Base-by-base conservation (phyloP, 352 stramenopile genomes). In the Phytophthora kernoviae region DNA sequence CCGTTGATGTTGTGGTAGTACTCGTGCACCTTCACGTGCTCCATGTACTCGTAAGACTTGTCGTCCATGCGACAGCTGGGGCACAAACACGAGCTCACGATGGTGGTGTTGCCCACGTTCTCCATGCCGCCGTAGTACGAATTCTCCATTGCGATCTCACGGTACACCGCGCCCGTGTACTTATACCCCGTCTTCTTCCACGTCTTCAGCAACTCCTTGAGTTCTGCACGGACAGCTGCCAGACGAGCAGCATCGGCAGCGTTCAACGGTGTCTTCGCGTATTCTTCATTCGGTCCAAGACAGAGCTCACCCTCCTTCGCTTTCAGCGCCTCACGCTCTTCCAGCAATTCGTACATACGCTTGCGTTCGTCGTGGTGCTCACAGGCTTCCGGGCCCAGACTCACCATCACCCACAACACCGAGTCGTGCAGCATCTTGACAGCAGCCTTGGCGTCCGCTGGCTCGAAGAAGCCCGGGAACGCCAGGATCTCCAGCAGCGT, bases 1-100 rank as follows among this genome's bases (percentile, higher is more conserved):
- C 82, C 82, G 58, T 91, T 91, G 54, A 91, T 91, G 54, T 91
- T 91, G 71, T 91, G 82, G 71, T 91, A 91, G 70, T 89, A 91
- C 47, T 91, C 82, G 73, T 91, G 82, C 15, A 90, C 79, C 62
- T 91, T 91, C 40, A 91, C 82, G 56, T 85, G 78, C 64, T 91
- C 82, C 80, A 90, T 90, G 75, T 91, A 91, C 62, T 88, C 79
- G 59, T 91, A 91, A 56, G 74, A 82, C 44, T 70, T 72, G 64
- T 91, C 82, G 41, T 87, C 79, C 79, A 91, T 90, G 57, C 80
- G 79, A 62, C 78, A 88, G 49, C 78, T 90, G 5, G 82, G 82
- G 50, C 78, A 88, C 52, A 91, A 48, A 33, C 79, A 88, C 37
- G 82, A 84, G 61, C 76, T 88, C 30, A 91, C 80, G 50, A 91